Evolutionary conservation across 2,329 filamentous ascomycete genomes (phyloP), one percentile per base, ranked within the genome.

Genomic region (Talaromyces sp.): DNA sequence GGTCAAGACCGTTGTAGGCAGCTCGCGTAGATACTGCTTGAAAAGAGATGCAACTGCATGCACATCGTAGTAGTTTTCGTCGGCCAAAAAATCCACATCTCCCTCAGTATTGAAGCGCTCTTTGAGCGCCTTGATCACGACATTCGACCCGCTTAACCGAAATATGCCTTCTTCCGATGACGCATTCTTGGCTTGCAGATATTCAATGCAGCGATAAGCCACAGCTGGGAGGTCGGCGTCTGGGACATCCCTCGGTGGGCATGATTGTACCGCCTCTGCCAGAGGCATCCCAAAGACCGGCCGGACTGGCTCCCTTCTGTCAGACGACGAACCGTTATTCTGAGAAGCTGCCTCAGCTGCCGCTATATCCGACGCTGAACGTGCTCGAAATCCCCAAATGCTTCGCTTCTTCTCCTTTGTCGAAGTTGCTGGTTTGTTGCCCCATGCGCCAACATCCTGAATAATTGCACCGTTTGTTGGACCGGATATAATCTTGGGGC

Each of bases 101-200:
- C 93, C 89, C 78, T 99, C 93, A 4, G 78, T 87, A 75, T 99
- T 97, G 80, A 99, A 99, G 2, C 93, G 88, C 73, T 98, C 93
- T 64, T 90, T 90, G 51, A 99, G 83, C 61, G 87, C 87, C 75
- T 93, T 96, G 77, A 99, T 96, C 56, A 96, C 88, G 59, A 96
- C 85, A 71, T 96, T 98, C 0, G 93, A 98, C n/a, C 95, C 95
- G 73, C 93, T 98, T 49, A 99, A 82, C 57, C 95, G 88, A 82
- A 99, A 99, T 49, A 99, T 96, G 51, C 95, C 95, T 75, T 99
- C 95, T 74, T 99, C 95, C 6, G 82, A 82, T 55, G 89, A 83
- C 11, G 93, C 95, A 64, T 90, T 86, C 78, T 93, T 93, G 7
- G 86, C 84, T 66, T 91, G 89, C 19, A 99, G 83, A 73, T 96